Percentiles rank a stretch among this genome's conserved stretches.
Conservation (phyloP, 345 rosid species). For the Abelmoschus esculentus region DNA sequence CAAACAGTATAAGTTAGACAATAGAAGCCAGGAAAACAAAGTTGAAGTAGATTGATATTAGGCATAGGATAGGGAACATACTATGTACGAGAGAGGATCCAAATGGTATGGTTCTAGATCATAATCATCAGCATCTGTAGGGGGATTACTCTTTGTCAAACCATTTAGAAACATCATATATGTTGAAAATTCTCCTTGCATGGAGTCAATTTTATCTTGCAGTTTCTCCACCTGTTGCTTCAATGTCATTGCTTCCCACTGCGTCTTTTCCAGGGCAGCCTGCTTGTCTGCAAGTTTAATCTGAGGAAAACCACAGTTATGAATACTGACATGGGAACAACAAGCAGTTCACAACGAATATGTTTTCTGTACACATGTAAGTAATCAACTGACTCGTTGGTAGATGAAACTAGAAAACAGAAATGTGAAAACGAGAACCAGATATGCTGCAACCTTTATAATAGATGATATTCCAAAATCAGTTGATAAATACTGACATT, state of each 20-base stretch:
- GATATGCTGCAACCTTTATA: not conserved
- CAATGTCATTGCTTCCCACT: constrained; percentile 84
- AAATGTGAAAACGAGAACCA: not conserved
- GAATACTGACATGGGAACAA: not conserved
- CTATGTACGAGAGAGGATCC: constrained; percentile 49
- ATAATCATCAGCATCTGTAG: constrained; percentile 37
- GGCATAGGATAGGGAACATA: constrained; percentile 27
- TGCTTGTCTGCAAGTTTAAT: constrained; percentile 95
- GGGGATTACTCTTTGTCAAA: constrained; percentile 36
- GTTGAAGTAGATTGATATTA: not conserved
- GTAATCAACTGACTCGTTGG: not conserved
- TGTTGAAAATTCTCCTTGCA: constrained; percentile 60
- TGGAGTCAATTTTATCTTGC: constrained; percentile 53
- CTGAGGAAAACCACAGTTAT: constrained; percentile 24
- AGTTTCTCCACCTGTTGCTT: constrained; percentile 58
- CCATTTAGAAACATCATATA: constrained; percentile 52
- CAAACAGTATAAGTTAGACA: not conserved
- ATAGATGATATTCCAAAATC: not conserved
- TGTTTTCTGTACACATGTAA: not conserved
- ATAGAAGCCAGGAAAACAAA: not conserved
- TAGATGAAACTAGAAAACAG: not conserved
- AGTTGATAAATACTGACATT: not conserved
- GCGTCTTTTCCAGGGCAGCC: constrained; percentile 85
- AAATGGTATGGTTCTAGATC: constrained; percentile 44
- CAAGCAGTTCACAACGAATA: not conserved